These are phyloP conservation scores for Fusarium denticulatum DNA, from an alignment of 2,329 filamentous ascomycete genomes.

Conservation along the genomic window DNA sequence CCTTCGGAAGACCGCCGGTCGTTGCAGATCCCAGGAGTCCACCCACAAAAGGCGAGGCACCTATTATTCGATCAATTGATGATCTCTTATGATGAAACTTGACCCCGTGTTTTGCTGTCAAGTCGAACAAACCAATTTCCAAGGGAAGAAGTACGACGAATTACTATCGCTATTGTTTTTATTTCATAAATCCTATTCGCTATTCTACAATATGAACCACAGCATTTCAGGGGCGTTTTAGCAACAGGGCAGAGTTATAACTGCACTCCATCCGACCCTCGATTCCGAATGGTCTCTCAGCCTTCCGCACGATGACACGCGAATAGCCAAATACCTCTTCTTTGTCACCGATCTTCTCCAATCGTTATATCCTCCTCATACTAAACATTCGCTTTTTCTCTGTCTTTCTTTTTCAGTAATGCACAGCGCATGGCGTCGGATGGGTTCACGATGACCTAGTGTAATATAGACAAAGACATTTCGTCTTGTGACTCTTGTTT, in stretches of 20 bases:
- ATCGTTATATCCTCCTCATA: slow-evolving; percentile 27
- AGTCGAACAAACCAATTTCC: slow-evolving; percentile 8
- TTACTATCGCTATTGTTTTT: slow-evolving; percentile 10
- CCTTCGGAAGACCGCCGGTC: slow-evolving; percentile 62
- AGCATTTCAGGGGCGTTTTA: slow-evolving; percentile 39
- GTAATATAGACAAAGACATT: slow-evolving; percentile 43
- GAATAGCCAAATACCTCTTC: slow-evolving; percentile 31
- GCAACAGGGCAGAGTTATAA: slow-evolving; percentile 13
- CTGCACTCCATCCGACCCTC: slow-evolving; percentile 17
- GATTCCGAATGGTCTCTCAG: slow-evolving; percentile 15
- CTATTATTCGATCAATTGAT: slow-evolving; percentile 81
- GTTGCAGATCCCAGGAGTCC: slow-evolving; percentile 77
- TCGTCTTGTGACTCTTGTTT: slow-evolving; percentile 33
- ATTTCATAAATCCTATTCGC: slow-evolving; percentile 14
- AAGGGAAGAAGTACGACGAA: slow-evolving; percentile 2
- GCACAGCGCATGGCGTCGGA: slow-evolving; percentile 43
- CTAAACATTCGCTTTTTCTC: slow-evolving; percentile 33
- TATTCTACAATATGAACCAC: slow-evolving; percentile 28
- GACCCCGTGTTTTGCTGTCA: neutral
- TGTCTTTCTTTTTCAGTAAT: slow-evolving; percentile 32
- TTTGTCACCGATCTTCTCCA: slow-evolving; percentile 36
- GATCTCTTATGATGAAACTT: slow-evolving; percentile 69
- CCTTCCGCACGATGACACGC: slow-evolving; percentile 40
- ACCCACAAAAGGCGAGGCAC: slow-evolving; percentile 76
- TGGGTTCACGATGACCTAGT: slow-evolving; percentile 37